Percentiles rank a stretch among this genome's conserved stretches.
These are phyloP conservation scores for Bacterosira constricta DNA, from an alignment of 108 stramenopile species.

Conservation along the genomic window DNA sequence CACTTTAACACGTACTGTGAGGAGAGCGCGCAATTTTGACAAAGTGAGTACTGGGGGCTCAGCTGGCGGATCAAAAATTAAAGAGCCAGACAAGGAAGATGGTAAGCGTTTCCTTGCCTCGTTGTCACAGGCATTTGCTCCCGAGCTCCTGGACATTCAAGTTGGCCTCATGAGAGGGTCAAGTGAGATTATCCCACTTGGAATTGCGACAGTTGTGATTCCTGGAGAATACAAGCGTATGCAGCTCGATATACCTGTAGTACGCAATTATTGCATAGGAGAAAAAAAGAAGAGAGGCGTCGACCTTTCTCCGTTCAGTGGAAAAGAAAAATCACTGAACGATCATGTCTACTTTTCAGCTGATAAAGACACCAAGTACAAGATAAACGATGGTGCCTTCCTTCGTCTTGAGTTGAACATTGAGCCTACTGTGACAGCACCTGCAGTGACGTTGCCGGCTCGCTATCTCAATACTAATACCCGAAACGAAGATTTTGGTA, in stretches of 20 bases:
- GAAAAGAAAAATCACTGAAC: too few species aligned
- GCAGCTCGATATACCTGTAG: conserved; percentile 9
- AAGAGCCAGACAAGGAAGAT: neutral
- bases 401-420: neutral
- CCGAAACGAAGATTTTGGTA: neutral
- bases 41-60: too few species aligned
- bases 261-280: neutral
- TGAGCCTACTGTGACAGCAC: too few species aligned
- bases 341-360: neutral
- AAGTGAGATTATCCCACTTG: conserved; percentile 57
- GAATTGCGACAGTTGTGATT: conserved; percentile 54
- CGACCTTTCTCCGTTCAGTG: too few species aligned
- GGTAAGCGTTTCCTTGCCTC: neutral
- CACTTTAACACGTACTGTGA: too few species aligned
- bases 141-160: neutral
- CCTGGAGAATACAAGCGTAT: conserved; percentile 68
- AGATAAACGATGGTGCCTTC: neutral
- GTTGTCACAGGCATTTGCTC: neutral
- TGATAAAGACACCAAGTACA: neutral
- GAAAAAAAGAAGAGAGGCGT: neutral
- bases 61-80: too few species aligned
- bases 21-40: too few species aligned
- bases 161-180: conserved; percentile 3
- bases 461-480: neutral
- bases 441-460: too few species aligned